A percentile compares a stretch with the other conserved stretches of the same genome.
These are phyloP conservation scores for Puya raimondii DNA, from an alignment of 176 grass and related monocot species.

Conservation along the genomic window DNA sequence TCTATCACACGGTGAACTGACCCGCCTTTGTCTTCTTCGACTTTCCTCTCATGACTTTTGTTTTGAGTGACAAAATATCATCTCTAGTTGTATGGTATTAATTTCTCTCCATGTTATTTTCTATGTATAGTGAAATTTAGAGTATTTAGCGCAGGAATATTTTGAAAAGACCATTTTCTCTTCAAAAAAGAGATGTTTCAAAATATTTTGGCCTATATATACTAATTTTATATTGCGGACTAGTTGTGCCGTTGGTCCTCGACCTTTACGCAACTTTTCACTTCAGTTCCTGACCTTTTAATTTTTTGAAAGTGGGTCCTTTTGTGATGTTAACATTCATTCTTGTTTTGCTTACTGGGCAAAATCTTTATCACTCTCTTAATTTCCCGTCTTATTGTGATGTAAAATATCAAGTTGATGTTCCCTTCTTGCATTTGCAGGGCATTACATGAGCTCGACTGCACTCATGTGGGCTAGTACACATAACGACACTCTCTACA, in stretches of 20 bases:
- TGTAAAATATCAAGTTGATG: background rate
- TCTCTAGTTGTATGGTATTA: background rate
- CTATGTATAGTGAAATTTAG: background rate
- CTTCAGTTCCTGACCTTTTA: too few species aligned
- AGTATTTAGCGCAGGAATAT: background rate
- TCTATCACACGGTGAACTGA: too few species aligned
- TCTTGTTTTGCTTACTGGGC: background rate
- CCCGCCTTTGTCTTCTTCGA: too few species aligned
- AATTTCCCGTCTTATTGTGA: background rate
- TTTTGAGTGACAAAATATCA: background rate
- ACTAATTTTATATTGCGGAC: too few species aligned
- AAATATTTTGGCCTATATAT: too few species aligned
- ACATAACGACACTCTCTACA: constrained; percentile 54
- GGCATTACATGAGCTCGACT: constrained; percentile 83
- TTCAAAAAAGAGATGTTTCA: too few species aligned
- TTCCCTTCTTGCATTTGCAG: constrained; percentile 23
- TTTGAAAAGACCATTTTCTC: too few species aligned
- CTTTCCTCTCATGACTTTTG: too few species aligned
- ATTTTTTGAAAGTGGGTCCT: too few species aligned
- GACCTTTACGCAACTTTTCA: too few species aligned
- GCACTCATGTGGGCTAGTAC: constrained; percentile 93
- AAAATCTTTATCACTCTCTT: background rate
- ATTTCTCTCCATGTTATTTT: background rate
- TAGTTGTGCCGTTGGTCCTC: too few species aligned
- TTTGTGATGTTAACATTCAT: background rate